Percentiles rank a stretch among this genome's conserved stretches.
These are phyloP conservation scores for Saccharomyces hybrid DNA, from an alignment of 1,139 yeast genomes.

Conservation along the genomic window DNA sequence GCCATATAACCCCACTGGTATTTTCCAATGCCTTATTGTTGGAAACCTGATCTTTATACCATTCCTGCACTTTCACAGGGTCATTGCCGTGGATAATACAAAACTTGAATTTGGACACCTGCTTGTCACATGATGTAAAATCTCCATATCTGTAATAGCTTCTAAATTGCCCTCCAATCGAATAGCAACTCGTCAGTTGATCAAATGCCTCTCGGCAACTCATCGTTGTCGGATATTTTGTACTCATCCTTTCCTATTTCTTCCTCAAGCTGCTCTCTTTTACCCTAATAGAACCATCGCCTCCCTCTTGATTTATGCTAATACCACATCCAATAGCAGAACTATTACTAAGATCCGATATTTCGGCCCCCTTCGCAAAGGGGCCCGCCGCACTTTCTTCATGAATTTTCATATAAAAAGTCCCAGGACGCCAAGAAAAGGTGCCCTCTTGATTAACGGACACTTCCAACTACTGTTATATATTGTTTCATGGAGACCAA, in stretches of 20 bases:
- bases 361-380: conserved; percentile 1
- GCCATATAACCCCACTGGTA: conserved; percentile 81
- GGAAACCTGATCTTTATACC: conserved; percentile 55
- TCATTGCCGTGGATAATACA: conserved; percentile 54
- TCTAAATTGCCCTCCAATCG: conserved; percentile 81
- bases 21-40: conserved; percentile 52
- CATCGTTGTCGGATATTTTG: conserved; percentile 40
- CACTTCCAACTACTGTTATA: neutral
- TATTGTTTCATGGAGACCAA: neutral
- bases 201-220: conserved; percentile 77
- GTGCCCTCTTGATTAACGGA: neutral
- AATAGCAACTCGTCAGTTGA: conserved; percentile 76
- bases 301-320: neutral
- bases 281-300: neutral
- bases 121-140: conserved; percentile 59
- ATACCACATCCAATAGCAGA: neutral
- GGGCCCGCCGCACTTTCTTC: conserved; percentile 1
- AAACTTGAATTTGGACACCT: conserved; percentile 71
- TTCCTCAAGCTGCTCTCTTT: neutral
- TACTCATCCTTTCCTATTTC: neutral
- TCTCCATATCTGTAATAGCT: conserved; percentile 78
- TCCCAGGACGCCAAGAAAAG: neutral
- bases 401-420: neutral
- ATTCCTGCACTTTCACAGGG: conserved; percentile 55
- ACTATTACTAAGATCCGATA: neutral